phyloP scores from a whole-genome alignment of 371 early-diverging fungal species.

The Agmasoma carcini region DNA sequence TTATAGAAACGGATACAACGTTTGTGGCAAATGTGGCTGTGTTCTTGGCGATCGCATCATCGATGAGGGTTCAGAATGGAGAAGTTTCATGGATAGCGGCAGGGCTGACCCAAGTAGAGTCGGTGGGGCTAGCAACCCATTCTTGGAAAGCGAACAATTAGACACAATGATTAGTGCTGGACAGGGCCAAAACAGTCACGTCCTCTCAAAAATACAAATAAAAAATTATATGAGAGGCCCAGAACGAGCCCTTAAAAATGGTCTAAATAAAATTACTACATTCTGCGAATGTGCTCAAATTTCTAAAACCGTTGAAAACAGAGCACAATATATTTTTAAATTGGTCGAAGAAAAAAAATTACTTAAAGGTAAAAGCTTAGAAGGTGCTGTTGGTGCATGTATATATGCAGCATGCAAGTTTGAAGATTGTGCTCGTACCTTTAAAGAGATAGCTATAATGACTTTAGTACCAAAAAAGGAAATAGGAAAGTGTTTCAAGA shows the following conservation, averaged over 20 bases:
- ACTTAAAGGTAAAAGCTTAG: conserved; percentile 68
- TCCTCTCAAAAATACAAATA: conserved; percentile 53
- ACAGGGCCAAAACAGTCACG: conserved; percentile 38
- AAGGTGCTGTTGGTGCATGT: conserved; percentile 82
- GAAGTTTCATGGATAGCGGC: conserved; percentile 74
- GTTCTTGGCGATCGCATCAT: conserved; percentile 86
- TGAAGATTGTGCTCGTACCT: conserved; percentile 75
- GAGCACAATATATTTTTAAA: conserved; percentile 83
- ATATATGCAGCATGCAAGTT: conserved; percentile 86
- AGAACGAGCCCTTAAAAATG: conserved; percentile 66
- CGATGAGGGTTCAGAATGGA: conserved; percentile 95
- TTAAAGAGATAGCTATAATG: conserved; percentile 81
- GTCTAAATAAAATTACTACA: conserved; percentile 73
- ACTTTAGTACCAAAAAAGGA: conserved; percentile 63
- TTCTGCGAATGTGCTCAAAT: conserved; percentile 75
- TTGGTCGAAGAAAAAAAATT: conserved; percentile 64
- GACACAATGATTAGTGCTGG: conserved; percentile 54
- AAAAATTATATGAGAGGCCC: conserved; percentile 53
- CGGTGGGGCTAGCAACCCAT: conserved; percentile 66
- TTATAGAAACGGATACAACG: conserved; percentile 66
- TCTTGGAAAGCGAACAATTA: conserved; percentile 50
- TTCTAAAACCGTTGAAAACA: conserved; percentile 67
- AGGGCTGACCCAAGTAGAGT: conserved; percentile 91
- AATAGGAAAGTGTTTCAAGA: conserved; percentile 53
- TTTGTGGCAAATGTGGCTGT: conserved; percentile 86